phyloP scores from a whole-genome alignment of 441 rosid genomes.

The Erodium trifolium region DNA sequence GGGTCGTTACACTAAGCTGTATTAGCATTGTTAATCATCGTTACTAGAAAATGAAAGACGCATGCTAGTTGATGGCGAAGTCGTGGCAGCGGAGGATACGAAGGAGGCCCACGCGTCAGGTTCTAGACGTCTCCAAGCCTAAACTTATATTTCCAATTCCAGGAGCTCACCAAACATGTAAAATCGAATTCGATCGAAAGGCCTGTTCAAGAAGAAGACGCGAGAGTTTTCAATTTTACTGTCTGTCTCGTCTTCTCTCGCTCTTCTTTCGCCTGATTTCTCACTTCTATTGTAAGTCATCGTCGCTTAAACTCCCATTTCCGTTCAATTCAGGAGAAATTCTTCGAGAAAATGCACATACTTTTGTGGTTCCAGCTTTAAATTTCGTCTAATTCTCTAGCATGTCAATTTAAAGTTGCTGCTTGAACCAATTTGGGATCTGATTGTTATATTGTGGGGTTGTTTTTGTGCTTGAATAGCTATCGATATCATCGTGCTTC shows the following conservation, averaged over 20 bases:
- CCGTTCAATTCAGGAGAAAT: not conserved
- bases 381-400: not conserved
- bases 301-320: not conserved
- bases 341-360: not conserved
- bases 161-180: conserved; percentile 6
- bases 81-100: conserved; percentile 13
- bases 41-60: not conserved
- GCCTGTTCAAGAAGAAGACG: not conserved
- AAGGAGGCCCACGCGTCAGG: conserved; percentile 23
- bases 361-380: not conserved
- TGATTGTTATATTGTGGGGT: not conserved
- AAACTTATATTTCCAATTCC: not conserved
- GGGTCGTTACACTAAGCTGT: no score
- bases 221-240: not conserved
- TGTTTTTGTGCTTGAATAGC: not conserved
- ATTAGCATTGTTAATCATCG: no score
- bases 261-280: not conserved
- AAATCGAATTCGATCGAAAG: not conserved
- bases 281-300: not conserved
- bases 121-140: conserved; percentile 11
- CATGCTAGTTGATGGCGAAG: not conserved
- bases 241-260: not conserved
- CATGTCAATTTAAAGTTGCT: not conserved
- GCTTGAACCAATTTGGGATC: not conserved
- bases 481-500: not conserved